phyloP scores from a whole-genome alignment of 768 basidiomycete species.

The Scleroderma citrinum region DNA sequence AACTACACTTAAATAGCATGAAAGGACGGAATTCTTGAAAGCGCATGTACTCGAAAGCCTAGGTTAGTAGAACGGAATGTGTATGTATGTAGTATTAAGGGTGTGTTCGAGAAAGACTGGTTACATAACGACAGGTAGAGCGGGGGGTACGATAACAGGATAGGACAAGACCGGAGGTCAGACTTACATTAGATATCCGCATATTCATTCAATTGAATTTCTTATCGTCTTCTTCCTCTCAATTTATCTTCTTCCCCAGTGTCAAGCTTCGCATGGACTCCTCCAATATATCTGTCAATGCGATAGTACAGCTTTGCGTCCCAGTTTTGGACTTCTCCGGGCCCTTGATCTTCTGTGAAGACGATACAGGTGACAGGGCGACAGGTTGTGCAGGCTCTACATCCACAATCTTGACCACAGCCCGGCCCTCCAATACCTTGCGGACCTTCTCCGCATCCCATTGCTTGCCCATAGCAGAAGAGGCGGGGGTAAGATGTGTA shows the following conservation, averaged over 20 bases:
- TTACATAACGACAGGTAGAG: not conserved
- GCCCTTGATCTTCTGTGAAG: not conserved
- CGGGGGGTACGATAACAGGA: not conserved
- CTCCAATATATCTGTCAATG: slow-evolving; percentile 45
- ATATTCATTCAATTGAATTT: not conserved
- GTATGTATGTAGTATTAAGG: not conserved
- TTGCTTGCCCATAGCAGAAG: slow-evolving; percentile 21
- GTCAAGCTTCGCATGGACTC: slow-evolving; percentile 67
- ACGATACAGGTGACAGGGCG: not conserved
- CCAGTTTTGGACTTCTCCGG: slow-evolving; percentile 1
- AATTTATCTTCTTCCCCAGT: slow-evolving; percentile 43
- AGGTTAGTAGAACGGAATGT: not conserved
- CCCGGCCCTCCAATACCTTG: slow-evolving; percentile 76
- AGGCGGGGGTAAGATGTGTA: slow-evolving; percentile 3
- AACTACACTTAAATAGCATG: not conserved
- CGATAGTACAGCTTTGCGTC: slow-evolving; percentile 7
- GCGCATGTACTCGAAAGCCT: not conserved
- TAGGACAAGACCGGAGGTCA: not conserved
- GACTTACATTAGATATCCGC: not conserved
- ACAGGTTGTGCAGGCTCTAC: slow-evolving; percentile 39
- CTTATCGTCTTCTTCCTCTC: not conserved
- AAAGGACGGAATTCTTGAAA: not conserved
- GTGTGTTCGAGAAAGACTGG: not conserved
- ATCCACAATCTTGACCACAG: slow-evolving; percentile 75
- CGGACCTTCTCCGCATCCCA: slow-evolving; percentile 79